These are phyloP conservation scores for Inonotus obliquus DNA, from an alignment of 1,284 basidiomycete species.

Conservation along the genomic window DNA sequence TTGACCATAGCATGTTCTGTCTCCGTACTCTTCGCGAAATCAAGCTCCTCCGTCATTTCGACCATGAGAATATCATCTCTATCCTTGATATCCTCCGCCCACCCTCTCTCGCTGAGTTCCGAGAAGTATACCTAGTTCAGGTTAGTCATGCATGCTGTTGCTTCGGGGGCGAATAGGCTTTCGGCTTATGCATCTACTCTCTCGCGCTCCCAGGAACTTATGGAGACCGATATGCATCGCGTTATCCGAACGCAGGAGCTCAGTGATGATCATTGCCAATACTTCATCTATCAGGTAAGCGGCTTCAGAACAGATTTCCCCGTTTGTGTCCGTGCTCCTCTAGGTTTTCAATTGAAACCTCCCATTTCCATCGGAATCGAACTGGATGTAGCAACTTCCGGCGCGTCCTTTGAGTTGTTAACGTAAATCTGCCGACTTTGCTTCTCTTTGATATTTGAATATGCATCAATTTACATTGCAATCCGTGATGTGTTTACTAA, in stretches of 20 bases:
- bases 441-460: not conserved
- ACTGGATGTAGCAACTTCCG: not conserved
- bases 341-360: not conserved
- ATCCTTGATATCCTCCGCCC: slow-evolving; percentile 77
- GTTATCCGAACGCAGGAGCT: slow-evolving; percentile 84
- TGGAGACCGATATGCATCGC: slow-evolving; percentile 89
- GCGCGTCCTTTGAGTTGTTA: not conserved
- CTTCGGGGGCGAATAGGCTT: slow-evolving; percentile 4
- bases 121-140: slow-evolving; percentile 75
- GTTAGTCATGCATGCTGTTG: slow-evolving; percentile 21
- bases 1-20: slow-evolving; percentile 88
- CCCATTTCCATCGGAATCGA: not conserved
- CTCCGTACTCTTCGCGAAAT: slow-evolving; percentile 83
- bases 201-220: slow-evolving; percentile 68
- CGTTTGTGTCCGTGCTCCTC: slow-evolving; percentile 6
- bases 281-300: slow-evolving; percentile 88
- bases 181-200: not conserved
- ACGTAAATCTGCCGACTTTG: not conserved
- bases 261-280: slow-evolving; percentile 89
- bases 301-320: slow-evolving; percentile 5
- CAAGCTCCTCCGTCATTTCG: slow-evolving; percentile 78
- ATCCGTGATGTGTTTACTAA: not conserved
- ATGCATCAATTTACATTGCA: not conserved
- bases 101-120: slow-evolving; percentile 60
- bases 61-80: slow-evolving; percentile 79